Percentiles rank a stretch among this genome's conserved stretches.
phyloP scores from a whole-genome alignment of 2,329 filamentous ascomycete species.

The Diaporthe amygdali region DNA sequence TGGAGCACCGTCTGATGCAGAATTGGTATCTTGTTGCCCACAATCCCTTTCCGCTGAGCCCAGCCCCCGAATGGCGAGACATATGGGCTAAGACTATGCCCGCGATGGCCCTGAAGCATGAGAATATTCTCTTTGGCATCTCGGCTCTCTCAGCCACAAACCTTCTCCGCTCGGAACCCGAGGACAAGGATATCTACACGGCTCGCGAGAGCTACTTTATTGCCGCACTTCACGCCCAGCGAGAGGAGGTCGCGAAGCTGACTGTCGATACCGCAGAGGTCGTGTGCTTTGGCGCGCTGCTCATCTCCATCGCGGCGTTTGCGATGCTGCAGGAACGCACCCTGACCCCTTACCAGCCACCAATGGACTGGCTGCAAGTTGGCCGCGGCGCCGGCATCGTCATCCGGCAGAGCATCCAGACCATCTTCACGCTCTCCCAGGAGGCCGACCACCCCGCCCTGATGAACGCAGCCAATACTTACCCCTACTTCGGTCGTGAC shows the following conservation, averaged over 20 bases:
- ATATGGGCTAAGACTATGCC: conserved; percentile 30
- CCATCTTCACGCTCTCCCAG: conserved; percentile 40
- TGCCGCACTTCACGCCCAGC: conserved; percentile 32
- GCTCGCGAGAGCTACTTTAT: conserved; percentile 35
- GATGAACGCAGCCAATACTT: conserved; percentile 46
- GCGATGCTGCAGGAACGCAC: conserved; percentile 32
- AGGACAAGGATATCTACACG: conserved; percentile 28
- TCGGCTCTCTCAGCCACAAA: conserved; percentile 32
- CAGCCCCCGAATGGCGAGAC: conserved; percentile 28
- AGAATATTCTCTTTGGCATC: conserved; percentile 32
- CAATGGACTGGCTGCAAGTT: conserved; percentile 34
- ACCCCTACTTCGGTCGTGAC: conserved; percentile 35
- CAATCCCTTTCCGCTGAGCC: conserved; percentile 26
- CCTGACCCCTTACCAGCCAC: conserved; percentile 31
- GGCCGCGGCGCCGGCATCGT: conserved; percentile 32
- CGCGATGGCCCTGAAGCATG: conserved; percentile 28
- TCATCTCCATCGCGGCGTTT: conserved; percentile 33
- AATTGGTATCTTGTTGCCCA: conserved; percentile 29
- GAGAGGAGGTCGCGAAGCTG: conserved; percentile 29
- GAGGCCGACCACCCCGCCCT: conserved; percentile 50
- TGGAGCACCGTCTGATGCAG: conserved; percentile 36
- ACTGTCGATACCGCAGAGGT: conserved; percentile 32
- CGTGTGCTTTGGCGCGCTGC: conserved; percentile 31
- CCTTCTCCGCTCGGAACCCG: conserved; percentile 27
- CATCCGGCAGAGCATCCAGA: conserved; percentile 32